phyloP scores from a whole-genome alignment of 176 grass and related monocot genomes.

The Cymbopogon citratus region DNA sequence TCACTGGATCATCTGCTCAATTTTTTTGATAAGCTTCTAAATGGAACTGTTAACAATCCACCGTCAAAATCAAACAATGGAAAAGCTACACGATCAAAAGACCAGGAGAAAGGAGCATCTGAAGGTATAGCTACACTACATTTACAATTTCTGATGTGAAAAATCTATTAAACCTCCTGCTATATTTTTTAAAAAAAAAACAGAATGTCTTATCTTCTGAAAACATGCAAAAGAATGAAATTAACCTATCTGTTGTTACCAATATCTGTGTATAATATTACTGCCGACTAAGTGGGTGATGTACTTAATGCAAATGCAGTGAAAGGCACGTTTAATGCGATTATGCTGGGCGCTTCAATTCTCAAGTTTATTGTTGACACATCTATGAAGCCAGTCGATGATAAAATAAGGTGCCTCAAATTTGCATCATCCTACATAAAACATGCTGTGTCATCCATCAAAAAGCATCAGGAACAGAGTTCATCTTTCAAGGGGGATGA shows the following conservation, averaged over 20 bases:
- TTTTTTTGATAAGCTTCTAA: slow-evolving; percentile 47
- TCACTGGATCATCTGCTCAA: slow-evolving; percentile 64
- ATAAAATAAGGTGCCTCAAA: slow-evolving; percentile 55
- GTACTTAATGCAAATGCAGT: slow-evolving; percentile 42
- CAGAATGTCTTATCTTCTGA: background rate
- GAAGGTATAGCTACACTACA: slow-evolving; percentile 35
- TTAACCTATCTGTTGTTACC: background rate
- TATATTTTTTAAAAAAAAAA: background rate
- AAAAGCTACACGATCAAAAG: slow-evolving; percentile 29
- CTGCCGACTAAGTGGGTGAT: background rate
- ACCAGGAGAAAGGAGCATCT: slow-evolving; percentile 34
- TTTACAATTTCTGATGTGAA: background rate
- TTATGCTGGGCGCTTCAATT: slow-evolving; percentile 56
- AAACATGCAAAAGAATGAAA: background rate
- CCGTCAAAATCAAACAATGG: slow-evolving; percentile 27
- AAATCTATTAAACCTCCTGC: slow-evolving; percentile 5
- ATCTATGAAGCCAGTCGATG: slow-evolving; percentile 39
- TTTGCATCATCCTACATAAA: slow-evolving; percentile 57
- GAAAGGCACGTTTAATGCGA: slow-evolving; percentile 38
- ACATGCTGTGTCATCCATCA: slow-evolving; percentile 49
- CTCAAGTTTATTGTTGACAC: slow-evolving; percentile 71
- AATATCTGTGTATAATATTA: slow-evolving; percentile 7
- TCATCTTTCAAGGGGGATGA: slow-evolving; percentile 41
- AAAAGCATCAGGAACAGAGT: slow-evolving; percentile 32
- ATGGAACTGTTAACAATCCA: slow-evolving; percentile 19